phyloP scores from a whole-genome alignment of 768 basidiomycete genomes.

The Coprinopsis marcescibilis region DNA sequence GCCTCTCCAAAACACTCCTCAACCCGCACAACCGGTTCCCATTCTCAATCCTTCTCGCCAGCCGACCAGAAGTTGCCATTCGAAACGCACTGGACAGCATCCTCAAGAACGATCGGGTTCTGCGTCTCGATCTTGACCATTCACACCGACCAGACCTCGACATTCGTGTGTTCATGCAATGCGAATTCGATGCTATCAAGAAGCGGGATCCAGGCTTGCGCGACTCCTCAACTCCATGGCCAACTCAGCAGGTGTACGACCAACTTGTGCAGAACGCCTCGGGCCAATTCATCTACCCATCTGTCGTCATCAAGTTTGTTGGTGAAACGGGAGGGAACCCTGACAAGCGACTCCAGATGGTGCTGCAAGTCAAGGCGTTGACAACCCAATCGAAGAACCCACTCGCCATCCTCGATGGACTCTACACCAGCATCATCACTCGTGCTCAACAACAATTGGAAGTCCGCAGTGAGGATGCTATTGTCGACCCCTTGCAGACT shows the following conservation, averaged over 20 bases:
- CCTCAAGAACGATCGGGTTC: too few relatives aligned
- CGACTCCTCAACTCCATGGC: slow-evolving; percentile 7
- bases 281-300: slow-evolving; percentile 14
- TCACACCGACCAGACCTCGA: too few relatives aligned
- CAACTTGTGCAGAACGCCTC: slow-evolving; percentile 11
- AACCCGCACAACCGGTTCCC: neutral
- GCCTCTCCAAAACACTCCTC: slow-evolving; percentile 6
- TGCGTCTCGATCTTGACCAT: too few relatives aligned
- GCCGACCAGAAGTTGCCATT: slow-evolving; percentile 13
- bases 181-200: slow-evolving; percentile 1
- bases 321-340: slow-evolving; percentile 8
- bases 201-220: neutral
- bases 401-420: slow-evolving; percentile 7
- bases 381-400: neutral
- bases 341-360: neutral
- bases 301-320: slow-evolving; percentile 12
- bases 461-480: neutral
- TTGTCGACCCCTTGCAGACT: neutral
- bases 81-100: slow-evolving; percentile 5
- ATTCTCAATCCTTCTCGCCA: slow-evolving; percentile 14
- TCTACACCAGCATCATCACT: slow-evolving; percentile 9
- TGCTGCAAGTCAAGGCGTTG: neutral
- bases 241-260: slow-evolving; percentile 4
- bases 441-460: neutral
- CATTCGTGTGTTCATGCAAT: too few relatives aligned